These are phyloP conservation scores for Nakazawaea wyomingensis DNA, from an alignment of 805 yeast species.

Conservation along the genomic window DNA sequence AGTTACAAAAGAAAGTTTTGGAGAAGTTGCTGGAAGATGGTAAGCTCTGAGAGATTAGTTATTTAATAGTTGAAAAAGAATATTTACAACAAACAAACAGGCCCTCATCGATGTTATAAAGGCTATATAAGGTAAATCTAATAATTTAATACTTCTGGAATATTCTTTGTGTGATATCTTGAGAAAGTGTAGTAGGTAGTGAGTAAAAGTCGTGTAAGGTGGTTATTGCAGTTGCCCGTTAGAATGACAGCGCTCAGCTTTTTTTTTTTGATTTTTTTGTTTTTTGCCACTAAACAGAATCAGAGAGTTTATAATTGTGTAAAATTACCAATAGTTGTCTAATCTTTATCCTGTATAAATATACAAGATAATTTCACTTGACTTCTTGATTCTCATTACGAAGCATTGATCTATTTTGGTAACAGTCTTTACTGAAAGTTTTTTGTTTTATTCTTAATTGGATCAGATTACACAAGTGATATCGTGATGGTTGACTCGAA, in stretches of 20 bases:
- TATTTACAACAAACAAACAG: too few species aligned
- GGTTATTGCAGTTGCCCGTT: background rate
- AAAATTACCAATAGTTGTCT: too few species aligned
- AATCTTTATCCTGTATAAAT: too few species aligned
- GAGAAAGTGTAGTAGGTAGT: too few species aligned
- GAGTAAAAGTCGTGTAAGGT: background rate
- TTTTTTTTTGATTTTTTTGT: background rate
- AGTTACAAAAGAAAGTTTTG: conserved; percentile 55
- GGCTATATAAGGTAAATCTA: too few species aligned
- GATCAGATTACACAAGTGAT: background rate
- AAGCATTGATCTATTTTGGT: background rate
- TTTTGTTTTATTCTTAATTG: conserved; percentile 3
- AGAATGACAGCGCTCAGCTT: background rate
- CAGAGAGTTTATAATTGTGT: background rate
- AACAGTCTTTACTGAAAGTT: background rate
- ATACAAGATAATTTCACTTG: background rate
- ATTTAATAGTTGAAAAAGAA: too few species aligned
- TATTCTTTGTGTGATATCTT: background rate
- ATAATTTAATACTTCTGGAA: background rate
- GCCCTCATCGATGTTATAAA: too few species aligned
- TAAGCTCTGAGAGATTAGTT: too few species aligned
- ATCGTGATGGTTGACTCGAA: conserved; percentile 25
- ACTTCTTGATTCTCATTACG: background rate
- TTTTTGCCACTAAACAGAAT: conserved; percentile 1
- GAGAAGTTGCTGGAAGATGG: conserved; percentile 28